A percentile compares a stretch with the other conserved stretches of the same genome.
Evolutionary conservation across 257 asterid genomes (phyloP).

Genomic region (Salvia splendens): DNA sequence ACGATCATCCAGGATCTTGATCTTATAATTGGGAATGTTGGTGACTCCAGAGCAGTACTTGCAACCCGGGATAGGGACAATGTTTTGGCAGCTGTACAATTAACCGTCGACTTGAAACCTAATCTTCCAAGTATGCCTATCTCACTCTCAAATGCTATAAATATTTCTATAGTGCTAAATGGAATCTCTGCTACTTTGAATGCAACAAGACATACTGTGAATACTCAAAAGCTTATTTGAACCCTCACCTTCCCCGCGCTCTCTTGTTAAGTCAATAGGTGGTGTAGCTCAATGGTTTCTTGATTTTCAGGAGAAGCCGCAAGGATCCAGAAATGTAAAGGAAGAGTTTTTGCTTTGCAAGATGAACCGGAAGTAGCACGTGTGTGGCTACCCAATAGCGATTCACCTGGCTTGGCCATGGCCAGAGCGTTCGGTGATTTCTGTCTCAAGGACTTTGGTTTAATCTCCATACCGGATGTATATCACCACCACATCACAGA

Average conservation of each 20-base stretch:
- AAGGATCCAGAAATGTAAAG: constrained; percentile 89
- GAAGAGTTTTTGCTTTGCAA: constrained; percentile 96
- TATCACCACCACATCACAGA: constrained; percentile 76
- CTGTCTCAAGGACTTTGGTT: constrained; percentile 94
- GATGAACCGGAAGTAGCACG: constrained; percentile 99
- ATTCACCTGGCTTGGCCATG: constrained; percentile 98
- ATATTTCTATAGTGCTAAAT: background rate
- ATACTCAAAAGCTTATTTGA: background rate
- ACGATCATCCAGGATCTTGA: constrained; percentile 69
- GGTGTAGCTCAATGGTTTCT: constrained; percentile 14
- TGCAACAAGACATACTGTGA: background rate
- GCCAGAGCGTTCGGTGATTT: constrained; percentile 99
- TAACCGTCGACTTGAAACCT: constrained; percentile 98
- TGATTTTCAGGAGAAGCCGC: constrained; percentile 81
- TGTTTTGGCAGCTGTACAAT: constrained; percentile 73
- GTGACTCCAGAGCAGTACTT: constrained; percentile 94
- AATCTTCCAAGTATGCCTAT: constrained; percentile 87
- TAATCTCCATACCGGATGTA: constrained; percentile 93
- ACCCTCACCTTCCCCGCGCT: background rate
- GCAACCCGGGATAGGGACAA: constrained; percentile 79
- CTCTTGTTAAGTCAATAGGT: background rate
- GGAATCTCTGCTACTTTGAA: background rate
- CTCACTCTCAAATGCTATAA: background rate
- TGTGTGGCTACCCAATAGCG: constrained; percentile 97
- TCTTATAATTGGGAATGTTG: constrained; percentile 88